These are phyloP conservation scores for Lablab purpureus DNA, from an alignment of 306 rosid species.

Conservation along the genomic window DNA sequence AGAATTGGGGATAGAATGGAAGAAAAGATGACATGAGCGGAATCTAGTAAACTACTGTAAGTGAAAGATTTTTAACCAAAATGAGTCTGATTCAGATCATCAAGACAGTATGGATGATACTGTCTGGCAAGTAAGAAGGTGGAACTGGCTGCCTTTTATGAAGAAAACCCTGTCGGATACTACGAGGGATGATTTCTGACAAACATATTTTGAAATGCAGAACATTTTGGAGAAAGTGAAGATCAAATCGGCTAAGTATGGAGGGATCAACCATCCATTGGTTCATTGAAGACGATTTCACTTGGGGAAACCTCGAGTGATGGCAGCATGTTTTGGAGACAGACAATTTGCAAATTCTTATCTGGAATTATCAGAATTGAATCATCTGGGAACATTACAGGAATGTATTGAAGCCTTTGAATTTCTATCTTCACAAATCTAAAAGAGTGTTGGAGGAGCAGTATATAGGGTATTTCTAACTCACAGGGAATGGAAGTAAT, in stretches of 20 bases:
- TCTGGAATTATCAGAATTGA: neutral
- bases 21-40: no score
- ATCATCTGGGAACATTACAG: neutral
- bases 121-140: neutral
- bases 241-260: neutral
- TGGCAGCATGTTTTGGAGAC: neutral
- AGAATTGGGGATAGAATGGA: no score
- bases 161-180: neutral
- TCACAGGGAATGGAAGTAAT: neutral
- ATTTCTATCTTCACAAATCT: neutral
- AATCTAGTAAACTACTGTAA: no score
- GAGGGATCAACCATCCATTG: neutral
- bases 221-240: neutral
- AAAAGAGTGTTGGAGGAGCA: neutral
- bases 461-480: neutral
- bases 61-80: no score
- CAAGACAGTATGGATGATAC: neutral
- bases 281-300: neutral
- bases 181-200: neutral
- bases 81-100: neutral
- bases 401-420: neutral
- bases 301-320: neutral
- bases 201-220: neutral
- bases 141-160: neutral
- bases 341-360: no score